These are phyloP conservation scores for Amanita jacksonii DNA, from an alignment of 768 basidiomycete genomes.

Conservation along the genomic window DNA sequence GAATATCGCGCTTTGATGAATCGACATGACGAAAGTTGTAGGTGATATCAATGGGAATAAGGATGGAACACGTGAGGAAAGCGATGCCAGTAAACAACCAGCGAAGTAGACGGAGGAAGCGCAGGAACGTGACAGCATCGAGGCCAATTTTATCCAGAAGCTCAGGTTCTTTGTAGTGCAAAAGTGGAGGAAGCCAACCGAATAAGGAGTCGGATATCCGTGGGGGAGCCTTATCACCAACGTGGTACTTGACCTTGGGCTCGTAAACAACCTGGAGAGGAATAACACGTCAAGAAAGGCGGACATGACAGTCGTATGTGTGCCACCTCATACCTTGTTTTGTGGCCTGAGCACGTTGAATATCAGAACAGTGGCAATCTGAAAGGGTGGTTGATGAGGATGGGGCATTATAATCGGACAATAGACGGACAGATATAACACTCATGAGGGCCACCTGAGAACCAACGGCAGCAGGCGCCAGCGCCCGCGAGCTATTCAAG, in stretches of 20 bases:
- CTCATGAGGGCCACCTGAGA: conserved; percentile 73
- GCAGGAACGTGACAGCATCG: conserved; percentile 87
- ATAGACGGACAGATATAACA: conserved; percentile 50
- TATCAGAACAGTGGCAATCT: conserved; percentile 58
- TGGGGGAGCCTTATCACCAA: conserved; percentile 67
- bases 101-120: conserved; percentile 83
- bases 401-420: no score
- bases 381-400: conserved; percentile 9
- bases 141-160: conserved; percentile 83
- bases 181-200: conserved; percentile 84
- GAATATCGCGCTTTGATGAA: conserved; percentile 40
- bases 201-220: conserved; percentile 74
- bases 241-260: conserved; percentile 89
- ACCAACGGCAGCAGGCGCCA: conserved; percentile 72
- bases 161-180: conserved; percentile 81
- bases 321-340: conserved; percentile 54
- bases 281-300: not conserved
- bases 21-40: conserved; percentile 71
- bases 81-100: conserved; percentile 60
- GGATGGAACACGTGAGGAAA: conserved; percentile 53
- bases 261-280: conserved; percentile 69
- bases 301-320: not conserved
- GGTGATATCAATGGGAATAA: conserved; percentile 79
- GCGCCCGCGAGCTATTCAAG: conserved; percentile 44
- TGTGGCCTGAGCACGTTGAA: conserved; percentile 84